Evolutionary conservation across 192 early-diverging fungal species (phyloP).

Genomic region (Helicostylum pulchrum): DNA sequence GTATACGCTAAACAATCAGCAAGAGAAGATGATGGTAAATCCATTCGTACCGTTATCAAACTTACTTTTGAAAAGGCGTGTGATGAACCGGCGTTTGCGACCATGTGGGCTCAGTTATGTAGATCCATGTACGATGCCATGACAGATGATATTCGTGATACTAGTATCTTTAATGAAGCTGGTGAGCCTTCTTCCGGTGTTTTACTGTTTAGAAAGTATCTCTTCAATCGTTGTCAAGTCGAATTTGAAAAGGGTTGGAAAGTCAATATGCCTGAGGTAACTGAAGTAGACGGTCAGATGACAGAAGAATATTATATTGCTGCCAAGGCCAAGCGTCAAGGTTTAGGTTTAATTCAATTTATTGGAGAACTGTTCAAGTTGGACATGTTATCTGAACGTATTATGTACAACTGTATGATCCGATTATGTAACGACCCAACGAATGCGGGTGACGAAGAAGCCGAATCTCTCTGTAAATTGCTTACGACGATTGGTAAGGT

Average conservation of each 20-base stretch:
- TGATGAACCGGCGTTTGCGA: slow-evolving; percentile 87
- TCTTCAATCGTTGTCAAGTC: slow-evolving; percentile 92
- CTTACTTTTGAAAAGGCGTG: slow-evolving; percentile 94
- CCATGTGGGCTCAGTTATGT: slow-evolving; percentile 91
- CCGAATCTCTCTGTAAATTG: slow-evolving; percentile 90
- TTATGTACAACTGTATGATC: slow-evolving; percentile 91
- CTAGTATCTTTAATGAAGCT: slow-evolving; percentile 52
- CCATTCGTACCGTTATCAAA: slow-evolving; percentile 80
- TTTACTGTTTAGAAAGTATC: slow-evolving; percentile 85
- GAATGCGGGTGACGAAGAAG: slow-evolving; percentile 91
- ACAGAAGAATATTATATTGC: slow-evolving; percentile 82
- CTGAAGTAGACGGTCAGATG: slow-evolving; percentile 61
- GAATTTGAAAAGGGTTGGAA: slow-evolving; percentile 94
- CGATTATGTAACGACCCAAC: slow-evolving; percentile 70
- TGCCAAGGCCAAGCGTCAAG: slow-evolving; percentile 89
- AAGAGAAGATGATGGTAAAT: slow-evolving; percentile 64
- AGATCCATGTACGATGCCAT: slow-evolving; percentile 69
- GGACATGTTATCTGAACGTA: slow-evolving; percentile 87
- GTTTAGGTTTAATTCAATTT: slow-evolving; percentile 90
- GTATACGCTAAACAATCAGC: slow-evolving; percentile 69
- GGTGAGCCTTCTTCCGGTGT: slow-evolving; percentile 55
- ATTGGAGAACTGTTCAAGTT: slow-evolving; percentile 96
- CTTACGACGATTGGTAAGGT: slow-evolving; percentile 84
- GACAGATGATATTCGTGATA: slow-evolving; percentile 52
- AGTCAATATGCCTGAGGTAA: slow-evolving; percentile 67